Conservation (phyloP, 305 asterid species). For the Nicotiana rustica region DNA sequence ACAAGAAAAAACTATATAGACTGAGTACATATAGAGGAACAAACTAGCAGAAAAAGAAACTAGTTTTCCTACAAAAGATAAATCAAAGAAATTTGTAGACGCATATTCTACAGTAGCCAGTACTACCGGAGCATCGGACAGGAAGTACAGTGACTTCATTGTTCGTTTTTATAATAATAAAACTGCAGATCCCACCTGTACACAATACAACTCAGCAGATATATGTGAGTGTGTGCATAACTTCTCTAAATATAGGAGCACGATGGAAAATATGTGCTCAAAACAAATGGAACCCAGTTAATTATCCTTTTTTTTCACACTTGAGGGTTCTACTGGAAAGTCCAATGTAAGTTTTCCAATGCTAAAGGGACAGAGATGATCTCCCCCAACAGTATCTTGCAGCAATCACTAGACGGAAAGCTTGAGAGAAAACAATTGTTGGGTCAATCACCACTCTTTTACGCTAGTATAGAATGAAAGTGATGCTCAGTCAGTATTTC, state of each 20-base stretch:
- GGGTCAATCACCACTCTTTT: neutral
- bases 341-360: slow-evolving; percentile 10
- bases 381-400: neutral
- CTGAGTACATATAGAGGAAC: slow-evolving; percentile 21
- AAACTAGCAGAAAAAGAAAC: slow-evolving; percentile 28
- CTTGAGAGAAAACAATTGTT: neutral
- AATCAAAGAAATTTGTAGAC: neutral
- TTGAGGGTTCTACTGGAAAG: neutral
- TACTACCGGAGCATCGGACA: slow-evolving; percentile 10
- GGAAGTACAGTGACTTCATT: neutral
- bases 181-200: neutral
- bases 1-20: slow-evolving; percentile 25
- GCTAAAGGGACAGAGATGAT: neutral
- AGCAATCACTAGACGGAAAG: slow-evolving; percentile 1
- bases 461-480: neutral
- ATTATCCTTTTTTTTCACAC: neutral
- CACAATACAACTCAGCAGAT: neutral
- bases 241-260: neutral
- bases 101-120: neutral
- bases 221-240: no score
- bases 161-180: neutral
- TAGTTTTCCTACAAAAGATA: slow-evolving; percentile 4
- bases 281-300: neutral
- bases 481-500: neutral
- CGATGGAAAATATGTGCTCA: neutral